Evolutionary conservation across 1,139 yeast species (phyloP), one percentile per base, ranked within the genome.

Genomic region (Geotrichum candidum): DNA sequence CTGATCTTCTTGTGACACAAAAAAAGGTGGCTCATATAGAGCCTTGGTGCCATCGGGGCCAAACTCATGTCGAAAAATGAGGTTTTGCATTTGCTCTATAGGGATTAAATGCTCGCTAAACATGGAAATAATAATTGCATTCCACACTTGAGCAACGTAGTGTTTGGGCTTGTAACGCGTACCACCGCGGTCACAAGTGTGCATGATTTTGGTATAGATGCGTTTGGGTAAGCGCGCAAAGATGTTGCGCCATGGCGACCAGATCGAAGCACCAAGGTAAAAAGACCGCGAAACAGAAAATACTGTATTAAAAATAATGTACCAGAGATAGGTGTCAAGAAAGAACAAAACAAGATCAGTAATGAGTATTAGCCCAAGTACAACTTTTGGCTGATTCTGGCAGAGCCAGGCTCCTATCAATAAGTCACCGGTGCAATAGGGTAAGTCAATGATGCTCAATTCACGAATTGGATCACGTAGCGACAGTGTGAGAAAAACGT

Each of bases 251-350:
- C 96, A 90, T 0, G 96, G 96, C 0, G 96, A 86, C 76, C 90
- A 80, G 4, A 89, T 84, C 0, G 96, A 89, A 2, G 87, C 86
- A 0, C 96, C 96, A 59, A 84, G 77, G 9, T 84, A 82, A 69
- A 88, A 84, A 0, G 96, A 87, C 41, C 88, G 73, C 2, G 82
- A 78, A 31, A 88, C 82, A 1, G 96, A 89, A 65, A 90, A 85
- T 0, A 87, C 70, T 62, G 94, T 85, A 70, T 87, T 90, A 79
- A 90, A 86, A 56, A 90, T 83, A 65, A 90, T 86, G 70, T 90
- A 90, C 97, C 97, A 90, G 46, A 90, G 80, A 68, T 90, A 90
- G 0, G 96, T 90, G 69, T 90, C 97, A 63, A 90, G 78, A 69
- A 90, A 88, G 71, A 89, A 90, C 54, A 90, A 76, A 0, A 88